phyloP scores from a whole-genome alignment of 2,329 filamentous ascomycete species.

The Ophiostoma montium region DNA sequence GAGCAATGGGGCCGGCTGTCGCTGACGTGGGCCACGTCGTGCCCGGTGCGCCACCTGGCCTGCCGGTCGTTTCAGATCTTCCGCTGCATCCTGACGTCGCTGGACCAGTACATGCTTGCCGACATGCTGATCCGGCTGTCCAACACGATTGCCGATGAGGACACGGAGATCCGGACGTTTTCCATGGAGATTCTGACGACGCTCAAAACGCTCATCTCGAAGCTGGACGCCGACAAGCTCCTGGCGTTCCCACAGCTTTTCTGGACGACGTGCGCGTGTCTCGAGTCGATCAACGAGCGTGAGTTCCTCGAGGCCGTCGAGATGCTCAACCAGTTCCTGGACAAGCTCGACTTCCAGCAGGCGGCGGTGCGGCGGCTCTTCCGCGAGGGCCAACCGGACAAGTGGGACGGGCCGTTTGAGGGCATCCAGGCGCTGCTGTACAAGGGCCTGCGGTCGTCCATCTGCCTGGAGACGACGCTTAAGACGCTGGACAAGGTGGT shows the following conservation, averaged over 20 bases:
- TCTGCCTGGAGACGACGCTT: constrained; percentile 66
- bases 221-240: constrained; percentile 64
- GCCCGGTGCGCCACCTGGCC: constrained; percentile 84
- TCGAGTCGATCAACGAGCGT: constrained; percentile 91
- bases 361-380: constrained; percentile 55
- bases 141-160: constrained; percentile 93
- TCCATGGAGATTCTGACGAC: constrained; percentile 97
- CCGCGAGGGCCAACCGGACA: constrained; percentile 62
- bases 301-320: constrained; percentile 85
- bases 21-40: constrained; percentile 91
- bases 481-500: constrained; percentile 66
- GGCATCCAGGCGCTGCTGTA: constrained; percentile 77
- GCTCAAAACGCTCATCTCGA: constrained; percentile 77
- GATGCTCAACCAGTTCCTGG: constrained; percentile 78
- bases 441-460: constrained; percentile 79
- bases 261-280: constrained; percentile 92
- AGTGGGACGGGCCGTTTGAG: constrained; percentile 82
- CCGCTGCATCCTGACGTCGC: constrained; percentile 75
- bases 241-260: constrained; percentile 89
- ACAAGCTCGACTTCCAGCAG: constrained; percentile 68
- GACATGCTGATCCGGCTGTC: constrained; percentile 93
- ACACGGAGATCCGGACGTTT: constrained; percentile 88
- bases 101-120: constrained; percentile 87
- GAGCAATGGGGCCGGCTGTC: constrained; percentile 86
- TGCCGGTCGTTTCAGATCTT: constrained; percentile 98